Evolutionary conservation across 495 filamentous ascomycete species (phyloP).

Genomic region (Hypoxylon crocopeplum): DNA sequence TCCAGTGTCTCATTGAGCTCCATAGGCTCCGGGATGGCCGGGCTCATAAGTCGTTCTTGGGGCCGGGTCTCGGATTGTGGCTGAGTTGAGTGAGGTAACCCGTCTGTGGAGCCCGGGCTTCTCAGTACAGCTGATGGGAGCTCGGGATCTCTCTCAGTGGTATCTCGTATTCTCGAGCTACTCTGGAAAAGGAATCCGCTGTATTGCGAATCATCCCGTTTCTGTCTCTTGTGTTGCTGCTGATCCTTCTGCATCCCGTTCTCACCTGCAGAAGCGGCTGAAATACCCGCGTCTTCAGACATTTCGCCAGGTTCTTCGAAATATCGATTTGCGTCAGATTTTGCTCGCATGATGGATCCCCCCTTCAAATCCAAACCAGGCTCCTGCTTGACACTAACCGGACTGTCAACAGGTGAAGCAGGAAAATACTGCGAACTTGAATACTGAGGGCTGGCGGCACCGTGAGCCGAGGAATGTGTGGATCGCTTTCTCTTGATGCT

Average conservation of each 20-base stretch:
- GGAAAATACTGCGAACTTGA: slow-evolving; percentile 32
- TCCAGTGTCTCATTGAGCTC: slow-evolving; percentile 31
- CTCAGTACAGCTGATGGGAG: slow-evolving; percentile 39
- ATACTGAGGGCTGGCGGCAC: slow-evolving; percentile 20
- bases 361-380: slow-evolving; percentile 7
- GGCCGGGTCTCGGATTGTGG: slow-evolving; percentile 38
- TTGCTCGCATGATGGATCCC: slow-evolving; percentile 11
- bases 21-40: slow-evolving; percentile 44
- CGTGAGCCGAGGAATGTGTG: slow-evolving; percentile 35
- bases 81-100: slow-evolving; percentile 43
- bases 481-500: slow-evolving; percentile 40
- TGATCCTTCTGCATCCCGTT: slow-evolving; percentile 18
- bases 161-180: slow-evolving; percentile 37
- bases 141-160: slow-evolving; percentile 38
- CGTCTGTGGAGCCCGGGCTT: slow-evolving; percentile 34
- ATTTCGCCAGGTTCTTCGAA: slow-evolving; percentile 41
- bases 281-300: slow-evolving; percentile 16
- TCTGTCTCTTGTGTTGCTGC: slow-evolving; percentile 30
- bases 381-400: slow-evolving; percentile 30
- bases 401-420: slow-evolving; percentile 18
- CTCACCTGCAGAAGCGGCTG: not conserved
- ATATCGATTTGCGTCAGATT: slow-evolving; percentile 6
- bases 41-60: slow-evolving; percentile 43
- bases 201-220: slow-evolving; percentile 35
- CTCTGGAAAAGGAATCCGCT: slow-evolving; percentile 31